Evolutionary conservation across 2,329 filamentous ascomycete genomes (phyloP), one percentile per base, ranked within the genome.

Genomic region (Didymella exigua): DNA sequence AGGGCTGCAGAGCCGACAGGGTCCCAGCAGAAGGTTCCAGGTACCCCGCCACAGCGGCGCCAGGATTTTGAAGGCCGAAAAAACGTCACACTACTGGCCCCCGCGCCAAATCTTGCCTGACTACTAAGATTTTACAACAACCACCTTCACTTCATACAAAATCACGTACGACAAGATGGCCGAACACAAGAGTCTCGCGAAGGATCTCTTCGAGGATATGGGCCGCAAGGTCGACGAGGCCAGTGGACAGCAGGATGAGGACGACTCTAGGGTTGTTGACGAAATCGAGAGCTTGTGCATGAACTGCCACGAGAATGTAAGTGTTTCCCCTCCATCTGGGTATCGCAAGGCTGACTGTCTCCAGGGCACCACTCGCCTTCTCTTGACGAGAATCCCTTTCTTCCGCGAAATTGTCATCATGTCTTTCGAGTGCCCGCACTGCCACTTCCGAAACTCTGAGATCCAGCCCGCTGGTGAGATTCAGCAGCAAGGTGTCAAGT

Each of bases 361-460:
- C 2, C 58, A 96, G 90, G 95, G 95, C 68, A 85, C 81, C 1
- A 99, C 95, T 13, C 85, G 89, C 55, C 84, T 99, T 19, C 86
- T 99, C 37, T 86, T 99, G 49, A 96, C 96, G 14, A 86, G 87
- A 62, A 97, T 99, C 51, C 95, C 95, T 14, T 98, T 91, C 82
- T 99, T 99, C 82, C 91, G 92, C 79, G 93, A 99, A 76, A 88
- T 99, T 60, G 91, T 99, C 69, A 86, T 99, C 76, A 96, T 97
- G 88, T 98, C 93, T 59, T 99, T 99, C 77, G 85, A 86, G 63
- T 99, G 95, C 81, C 87, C 91, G 5, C 86, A 97, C 77, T 99
- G 95, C 79, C 81, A 87, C 72, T 89, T 93, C 77, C 86, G 89
- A 63, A 96, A 98, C 80, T 93, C 93, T 75, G 93, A 97, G 68